A percentile compares a stretch with the other conserved stretches of the same genome.
These are phyloP conservation scores for Perkinsus marinus DNA, from an alignment of 169 alveolate genomes.

Conservation along the genomic window DNA sequence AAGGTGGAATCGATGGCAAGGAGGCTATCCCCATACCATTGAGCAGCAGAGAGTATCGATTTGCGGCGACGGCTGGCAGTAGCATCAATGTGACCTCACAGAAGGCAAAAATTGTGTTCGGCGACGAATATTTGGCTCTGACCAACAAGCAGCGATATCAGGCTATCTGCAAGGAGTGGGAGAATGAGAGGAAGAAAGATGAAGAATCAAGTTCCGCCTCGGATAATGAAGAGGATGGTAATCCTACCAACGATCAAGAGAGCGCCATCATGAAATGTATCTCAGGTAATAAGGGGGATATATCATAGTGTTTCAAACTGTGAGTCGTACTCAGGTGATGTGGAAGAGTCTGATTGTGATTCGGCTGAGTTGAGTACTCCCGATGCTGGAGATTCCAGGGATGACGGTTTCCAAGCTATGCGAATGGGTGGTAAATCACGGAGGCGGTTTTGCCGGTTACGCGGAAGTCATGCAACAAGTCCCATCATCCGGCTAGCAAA, in stretches of 20 bases:
- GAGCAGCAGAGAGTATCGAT: background rate
- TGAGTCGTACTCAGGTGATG: too few species aligned
- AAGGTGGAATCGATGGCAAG: too few species aligned
- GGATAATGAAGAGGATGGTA: background rate
- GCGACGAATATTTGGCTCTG: background rate
- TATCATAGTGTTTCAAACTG: too few species aligned
- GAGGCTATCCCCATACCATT: background rate
- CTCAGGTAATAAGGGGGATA: too few species aligned
- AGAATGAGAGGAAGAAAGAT: background rate
- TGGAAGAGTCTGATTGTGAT: background rate
- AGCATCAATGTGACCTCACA: background rate
- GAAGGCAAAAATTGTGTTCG: background rate
- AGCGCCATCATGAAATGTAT: too few species aligned
- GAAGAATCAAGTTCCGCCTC: background rate
- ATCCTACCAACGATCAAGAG: background rate
- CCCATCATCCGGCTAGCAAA: background rate
- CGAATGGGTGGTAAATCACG: background rate
- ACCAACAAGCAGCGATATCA: background rate
- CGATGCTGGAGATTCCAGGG: background rate
- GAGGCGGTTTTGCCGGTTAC: background rate
- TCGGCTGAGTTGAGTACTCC: background rate
- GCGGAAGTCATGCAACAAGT: background rate
- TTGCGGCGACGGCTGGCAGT: background rate
- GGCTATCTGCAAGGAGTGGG: background rate
- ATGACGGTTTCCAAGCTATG: background rate